These are phyloP conservation scores for Bonnemaisonia californica DNA, from an alignment of 31 red algal species.

Conservation along the genomic window DNA sequence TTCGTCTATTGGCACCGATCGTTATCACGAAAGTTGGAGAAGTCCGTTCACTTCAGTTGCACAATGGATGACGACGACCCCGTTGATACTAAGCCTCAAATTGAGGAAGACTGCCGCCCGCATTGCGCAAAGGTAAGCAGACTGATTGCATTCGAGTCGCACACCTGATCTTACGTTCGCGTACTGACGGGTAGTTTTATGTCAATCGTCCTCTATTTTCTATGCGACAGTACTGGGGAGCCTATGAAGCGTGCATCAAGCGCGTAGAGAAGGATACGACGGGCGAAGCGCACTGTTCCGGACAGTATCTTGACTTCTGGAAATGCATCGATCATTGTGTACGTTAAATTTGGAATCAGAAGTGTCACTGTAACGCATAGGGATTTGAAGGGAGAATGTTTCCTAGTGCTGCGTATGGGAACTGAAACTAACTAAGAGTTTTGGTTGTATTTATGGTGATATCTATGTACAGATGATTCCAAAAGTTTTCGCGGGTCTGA, in stretches of 20 bases:
- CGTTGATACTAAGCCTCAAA: constrained; percentile 87
- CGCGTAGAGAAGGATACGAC: constrained; percentile 84
- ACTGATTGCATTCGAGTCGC: not conserved
- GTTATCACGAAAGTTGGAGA: too few species aligned
- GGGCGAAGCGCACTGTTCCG: constrained; percentile 98
- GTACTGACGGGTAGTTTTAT: too few species aligned
- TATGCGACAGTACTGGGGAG: constrained; percentile 61
- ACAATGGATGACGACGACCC: constrained; percentile 83
- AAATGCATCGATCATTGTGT: constrained; percentile 93
- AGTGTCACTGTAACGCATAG: not conserved
- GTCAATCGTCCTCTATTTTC: too few species aligned
- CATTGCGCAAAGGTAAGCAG: constrained; percentile 85
- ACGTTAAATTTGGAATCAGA: constrained; percentile 28
- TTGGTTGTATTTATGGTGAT: too few species aligned
- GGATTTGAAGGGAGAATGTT: too few species aligned
- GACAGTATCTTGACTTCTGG: constrained; percentile 99
- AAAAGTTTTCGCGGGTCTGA: constrained; percentile 67
- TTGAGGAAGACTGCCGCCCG: constrained; percentile 93
- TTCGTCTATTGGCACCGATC: too few species aligned
- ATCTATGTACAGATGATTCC: constrained; percentile 60
- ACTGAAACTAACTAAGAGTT: too few species aligned
- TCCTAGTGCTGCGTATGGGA: too few species aligned
- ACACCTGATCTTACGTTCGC: not conserved
- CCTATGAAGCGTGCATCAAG: constrained; percentile 92
- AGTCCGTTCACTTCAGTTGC: too few species aligned